Evolutionary conservation across 148 eudicot species (phyloP), one percentile per base, ranked within the genome.

Genomic region (Chenopodium quinoa): DNA sequence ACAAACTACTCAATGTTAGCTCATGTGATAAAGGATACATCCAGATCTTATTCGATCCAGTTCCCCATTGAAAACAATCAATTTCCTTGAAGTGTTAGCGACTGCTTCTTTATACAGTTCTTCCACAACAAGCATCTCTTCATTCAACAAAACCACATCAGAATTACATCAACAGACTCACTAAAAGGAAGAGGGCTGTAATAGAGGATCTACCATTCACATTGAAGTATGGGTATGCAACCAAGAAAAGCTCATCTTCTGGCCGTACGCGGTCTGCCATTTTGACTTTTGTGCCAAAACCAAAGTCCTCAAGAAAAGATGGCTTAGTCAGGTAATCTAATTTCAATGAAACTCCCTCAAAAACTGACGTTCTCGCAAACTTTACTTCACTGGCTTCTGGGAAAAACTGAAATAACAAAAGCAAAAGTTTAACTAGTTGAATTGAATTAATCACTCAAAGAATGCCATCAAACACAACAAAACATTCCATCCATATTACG

Each of bases 101-200:
- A 96, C 99, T 72, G 99, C 98, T 85, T 91, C 95, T 85, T 87
- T 93, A 77, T 91, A 96, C 75, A 96, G 98, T 86, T 96, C 99
- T 88, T 96, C 98, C 81, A 96, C 99, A 64, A 96, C 98, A 84
- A 96, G 93, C 99, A 95, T 95, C 84, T 95, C 99, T 95, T 85
- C 44, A 82, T 79, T 60, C 50, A 83, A 62, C 77, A 80, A 32
- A 65, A n/a, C 68, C 72, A 46, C n/a, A 81, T 20, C 7, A 17
- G 0, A 23, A 72, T 75, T 12, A 83, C 58, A 67, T 72, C 37
- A 60, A 17, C 20, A 52, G 9, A 46, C 50, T 48, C 11, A 47
- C 47, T 13, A 75, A 79, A 67, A 13, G 65, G 50, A 11, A 1
- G 71, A 84, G 85, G 52, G 46, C 19, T n/a, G 77, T 77, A 64